Percentiles rank a stretch among this genome's conserved stretches.
Evolutionary conservation across 371 early-diverging fungal species (phyloP).

Genomic region (Lichtheimia ornata): DNA sequence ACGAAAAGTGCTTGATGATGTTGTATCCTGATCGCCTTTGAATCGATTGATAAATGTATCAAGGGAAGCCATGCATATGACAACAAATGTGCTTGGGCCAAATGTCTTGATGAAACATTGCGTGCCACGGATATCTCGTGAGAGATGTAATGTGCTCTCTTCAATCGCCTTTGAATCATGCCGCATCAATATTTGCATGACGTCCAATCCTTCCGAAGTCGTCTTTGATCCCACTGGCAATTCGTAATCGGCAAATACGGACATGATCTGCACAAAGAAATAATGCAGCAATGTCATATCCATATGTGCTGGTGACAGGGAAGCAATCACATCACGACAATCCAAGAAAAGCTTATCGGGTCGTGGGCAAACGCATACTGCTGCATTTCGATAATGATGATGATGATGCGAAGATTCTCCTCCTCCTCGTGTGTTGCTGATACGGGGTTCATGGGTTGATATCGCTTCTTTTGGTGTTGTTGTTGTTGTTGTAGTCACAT

Average conservation of each 20-base stretch:
- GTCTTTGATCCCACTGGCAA: conserved; percentile 39
- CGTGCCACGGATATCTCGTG: conserved; percentile 40
- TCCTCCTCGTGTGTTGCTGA: background rate
- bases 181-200: background rate
- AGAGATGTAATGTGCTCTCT: conserved; percentile 27
- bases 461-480: background rate
- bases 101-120: conserved; percentile 72
- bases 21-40: conserved; percentile 20
- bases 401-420: background rate
- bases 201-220: conserved; percentile 10
- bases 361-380: conserved; percentile 27
- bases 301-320: conserved; percentile 21
- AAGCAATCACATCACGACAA: conserved; percentile 26
- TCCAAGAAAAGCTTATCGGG: conserved; percentile 30
- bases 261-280: conserved; percentile 55
- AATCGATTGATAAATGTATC: conserved; percentile 28
- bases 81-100: conserved; percentile 56
- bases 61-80: conserved; percentile 63
- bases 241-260: conserved; percentile 49
- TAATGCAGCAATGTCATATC: conserved; percentile 57
- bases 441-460: background rate
- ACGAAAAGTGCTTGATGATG: background rate
- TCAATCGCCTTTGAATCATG: conserved; percentile 1
- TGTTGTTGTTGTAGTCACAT: background rate
- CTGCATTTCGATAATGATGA: background rate